Evolutionary conservation across 345 rosid species (phyloP).

Genomic region (Corymbia maculata): DNA sequence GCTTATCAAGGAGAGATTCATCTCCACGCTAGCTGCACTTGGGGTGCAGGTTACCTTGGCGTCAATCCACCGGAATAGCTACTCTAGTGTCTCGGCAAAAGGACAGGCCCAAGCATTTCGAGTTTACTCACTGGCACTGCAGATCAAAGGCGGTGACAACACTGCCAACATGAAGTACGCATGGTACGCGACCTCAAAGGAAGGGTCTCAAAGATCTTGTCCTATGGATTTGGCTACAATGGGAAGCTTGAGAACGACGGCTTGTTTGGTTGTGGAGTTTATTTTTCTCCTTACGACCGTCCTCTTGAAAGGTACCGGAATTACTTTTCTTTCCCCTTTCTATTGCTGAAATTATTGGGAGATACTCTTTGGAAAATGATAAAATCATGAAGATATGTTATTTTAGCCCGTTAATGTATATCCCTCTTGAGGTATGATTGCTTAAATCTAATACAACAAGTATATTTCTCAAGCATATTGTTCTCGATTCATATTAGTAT

Average conservation of each 20-base stretch:
- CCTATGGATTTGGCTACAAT: conserved; percentile 45
- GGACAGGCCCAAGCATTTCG: conserved; percentile 54
- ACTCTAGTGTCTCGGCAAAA: conserved; percentile 14
- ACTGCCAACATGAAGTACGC: conserved; percentile 50
- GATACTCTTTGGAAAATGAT: background rate
- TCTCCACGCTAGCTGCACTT: conserved; percentile 26
- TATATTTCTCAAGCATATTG: background rate
- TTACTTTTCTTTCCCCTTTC: background rate
- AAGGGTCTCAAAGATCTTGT: conserved; percentile 30
- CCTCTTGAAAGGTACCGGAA: conserved; percentile 48
- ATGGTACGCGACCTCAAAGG: conserved; percentile 50
- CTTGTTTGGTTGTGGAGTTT: conserved; percentile 50
- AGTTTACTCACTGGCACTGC: conserved; percentile 39
- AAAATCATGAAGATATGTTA: background rate
- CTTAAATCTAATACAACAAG: background rate
- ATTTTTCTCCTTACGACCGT: conserved; percentile 50
- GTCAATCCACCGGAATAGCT: conserved; percentile 37
- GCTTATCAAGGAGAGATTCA: conserved; percentile 29
- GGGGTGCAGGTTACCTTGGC: conserved; percentile 24
- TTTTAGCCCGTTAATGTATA: background rate
- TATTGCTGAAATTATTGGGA: background rate
- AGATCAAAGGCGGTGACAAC: conserved; percentile 31
- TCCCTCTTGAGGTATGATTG: background rate
- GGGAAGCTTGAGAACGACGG: conserved; percentile 20
- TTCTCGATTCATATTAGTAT: background rate